Percentiles rank a stretch among this genome's conserved stretches.
phyloP scores from a whole-genome alignment of 768 basidiomycete species.

The Mycena venus region DNA sequence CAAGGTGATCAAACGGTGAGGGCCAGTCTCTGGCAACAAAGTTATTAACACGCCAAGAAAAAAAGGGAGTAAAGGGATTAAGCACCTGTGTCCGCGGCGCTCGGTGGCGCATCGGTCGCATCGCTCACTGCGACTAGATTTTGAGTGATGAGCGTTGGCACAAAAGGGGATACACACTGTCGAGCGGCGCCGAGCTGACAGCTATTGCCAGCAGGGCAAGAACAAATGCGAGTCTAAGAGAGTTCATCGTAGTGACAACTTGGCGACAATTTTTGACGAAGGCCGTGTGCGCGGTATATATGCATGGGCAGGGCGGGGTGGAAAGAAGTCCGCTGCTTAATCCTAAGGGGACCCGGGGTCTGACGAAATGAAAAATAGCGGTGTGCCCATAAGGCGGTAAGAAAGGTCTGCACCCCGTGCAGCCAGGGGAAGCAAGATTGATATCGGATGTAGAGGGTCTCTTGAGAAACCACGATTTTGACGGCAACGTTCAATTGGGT shows the following conservation, averaged over 20 bases:
- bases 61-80: background rate
- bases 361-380: background rate
- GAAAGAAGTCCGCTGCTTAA: background rate
- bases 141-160: background rate
- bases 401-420: background rate
- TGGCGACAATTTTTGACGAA: background rate
- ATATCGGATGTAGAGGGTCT: background rate
- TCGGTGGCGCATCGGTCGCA: constrained; percentile 12
- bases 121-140: constrained; percentile 1
- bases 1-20: constrained; percentile 13
- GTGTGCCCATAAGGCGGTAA: background rate
- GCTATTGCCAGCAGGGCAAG: constrained; percentile 14
- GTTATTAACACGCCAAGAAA: background rate
- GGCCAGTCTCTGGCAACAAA: background rate
- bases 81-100: constrained; percentile 5
- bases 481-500: background rate
- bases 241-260: constrained; percentile 1
- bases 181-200: constrained; percentile 12
- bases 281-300: background rate
- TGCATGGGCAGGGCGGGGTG: background rate
- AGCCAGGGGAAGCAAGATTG: background rate
- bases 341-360: constrained; percentile 23
- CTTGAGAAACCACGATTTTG: background rate
- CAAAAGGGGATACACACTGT: constrained; percentile 11
- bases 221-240: constrained; percentile 16